These are phyloP conservation scores for Eucalyptus decipiens DNA, from an alignment of 345 rosid species.

Conservation along the genomic window DNA sequence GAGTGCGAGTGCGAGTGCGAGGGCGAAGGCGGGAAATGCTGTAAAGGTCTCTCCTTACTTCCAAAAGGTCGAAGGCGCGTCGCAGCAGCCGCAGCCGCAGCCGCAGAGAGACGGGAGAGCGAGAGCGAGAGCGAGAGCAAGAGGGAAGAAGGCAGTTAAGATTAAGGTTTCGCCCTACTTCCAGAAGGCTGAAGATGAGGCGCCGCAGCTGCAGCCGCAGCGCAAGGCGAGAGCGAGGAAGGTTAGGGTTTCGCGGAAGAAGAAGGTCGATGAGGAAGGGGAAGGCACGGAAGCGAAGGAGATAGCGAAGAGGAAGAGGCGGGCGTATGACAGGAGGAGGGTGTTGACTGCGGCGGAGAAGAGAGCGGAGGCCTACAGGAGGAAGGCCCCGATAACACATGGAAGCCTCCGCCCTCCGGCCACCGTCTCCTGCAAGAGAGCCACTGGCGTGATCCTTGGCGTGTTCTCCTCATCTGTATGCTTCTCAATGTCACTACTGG, in stretches of 20 bases:
- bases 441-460: constrained; percentile 60
- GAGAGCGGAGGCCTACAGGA: constrained; percentile 43
- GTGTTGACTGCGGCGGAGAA: constrained; percentile 17
- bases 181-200: background rate
- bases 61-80: background rate
- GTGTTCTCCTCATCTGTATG: constrained; percentile 59
- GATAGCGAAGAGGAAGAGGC: background rate
- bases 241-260: background rate
- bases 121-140: background rate
- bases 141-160: background rate
- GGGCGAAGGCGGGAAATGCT: background rate
- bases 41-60: background rate
- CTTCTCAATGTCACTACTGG: constrained; percentile 63
- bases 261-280: background rate
- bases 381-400: constrained; percentile 28
- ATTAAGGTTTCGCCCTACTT: background rate
- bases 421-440: constrained; percentile 44
- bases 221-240: background rate
- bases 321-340: background rate
- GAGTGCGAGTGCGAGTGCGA: background rate
- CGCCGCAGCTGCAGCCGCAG: background rate
- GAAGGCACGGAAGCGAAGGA: background rate
- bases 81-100: background rate
- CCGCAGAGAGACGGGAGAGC: background rate
- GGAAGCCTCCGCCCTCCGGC: constrained; percentile 49